These are phyloP conservation scores for Durotheca rogersii DNA, from an alignment of 495 filamentous ascomycete genomes.

Conservation along the genomic window DNA sequence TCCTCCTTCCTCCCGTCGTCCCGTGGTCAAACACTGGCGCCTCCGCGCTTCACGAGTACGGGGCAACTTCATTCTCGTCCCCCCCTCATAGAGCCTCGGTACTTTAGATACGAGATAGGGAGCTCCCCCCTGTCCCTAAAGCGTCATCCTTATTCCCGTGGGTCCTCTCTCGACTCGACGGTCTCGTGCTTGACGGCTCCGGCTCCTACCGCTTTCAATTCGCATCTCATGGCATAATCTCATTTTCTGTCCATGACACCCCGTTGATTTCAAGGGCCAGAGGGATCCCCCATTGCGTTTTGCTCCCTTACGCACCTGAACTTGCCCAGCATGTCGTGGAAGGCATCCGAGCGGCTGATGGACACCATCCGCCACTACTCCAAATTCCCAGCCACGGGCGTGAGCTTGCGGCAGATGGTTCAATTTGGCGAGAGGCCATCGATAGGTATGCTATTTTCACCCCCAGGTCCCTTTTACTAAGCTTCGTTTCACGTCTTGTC, in stretches of 20 bases:
- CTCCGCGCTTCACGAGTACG: too few relatives aligned
- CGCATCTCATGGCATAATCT: slow-evolving; percentile 25
- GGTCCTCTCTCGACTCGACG: slow-evolving; percentile 7
- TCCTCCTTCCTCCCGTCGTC: neutral
- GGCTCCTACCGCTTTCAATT: slow-evolving; percentile 10
- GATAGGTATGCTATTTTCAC: slow-evolving; percentile 58
- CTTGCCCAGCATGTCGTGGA: slow-evolving; percentile 74
- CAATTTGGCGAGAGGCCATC: slow-evolving; percentile 94
- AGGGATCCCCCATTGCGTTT: slow-evolving; percentile 13
- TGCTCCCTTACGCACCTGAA: slow-evolving; percentile 6
- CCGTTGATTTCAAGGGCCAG: slow-evolving; percentile 11
- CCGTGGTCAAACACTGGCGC: slow-evolving; percentile 8
- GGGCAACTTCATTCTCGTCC: neutral
- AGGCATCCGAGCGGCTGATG: slow-evolving; percentile 85
- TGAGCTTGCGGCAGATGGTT: slow-evolving; percentile 97
- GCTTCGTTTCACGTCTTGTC: slow-evolving; percentile 19
- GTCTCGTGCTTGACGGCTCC: slow-evolving; percentile 26
- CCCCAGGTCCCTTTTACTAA: slow-evolving; percentile 7
- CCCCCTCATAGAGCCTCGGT: slow-evolving; percentile 25
- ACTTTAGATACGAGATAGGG: slow-evolving; percentile 17
- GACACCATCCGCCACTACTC: slow-evolving; percentile 98
- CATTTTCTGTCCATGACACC: slow-evolving; percentile 17
- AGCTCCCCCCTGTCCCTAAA: slow-evolving; percentile 16
- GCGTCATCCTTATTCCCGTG: slow-evolving; percentile 30
- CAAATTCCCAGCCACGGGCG: slow-evolving; percentile 93